Evolutionary conservation across 139 green algal genomes (phyloP).

Genomic region (Astrephomene gubernaculifera): DNA sequence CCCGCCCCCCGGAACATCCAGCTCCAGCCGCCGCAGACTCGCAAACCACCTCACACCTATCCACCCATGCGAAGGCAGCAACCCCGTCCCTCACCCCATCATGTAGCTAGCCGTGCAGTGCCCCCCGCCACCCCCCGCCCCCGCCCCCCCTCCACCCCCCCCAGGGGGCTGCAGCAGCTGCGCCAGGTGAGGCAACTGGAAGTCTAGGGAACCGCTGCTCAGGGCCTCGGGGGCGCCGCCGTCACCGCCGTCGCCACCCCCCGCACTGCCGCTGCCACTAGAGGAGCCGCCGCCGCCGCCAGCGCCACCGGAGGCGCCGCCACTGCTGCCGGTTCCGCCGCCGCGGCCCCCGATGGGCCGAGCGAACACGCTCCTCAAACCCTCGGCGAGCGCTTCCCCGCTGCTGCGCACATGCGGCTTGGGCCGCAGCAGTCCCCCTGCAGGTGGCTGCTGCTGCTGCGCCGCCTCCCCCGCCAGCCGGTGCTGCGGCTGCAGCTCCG

Average conservation of each 20-base stretch:
- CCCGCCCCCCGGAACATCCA: no score
- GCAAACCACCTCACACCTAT: no score
- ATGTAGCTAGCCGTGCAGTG: no score
- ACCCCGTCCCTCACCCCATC: background rate
- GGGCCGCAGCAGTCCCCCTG: background rate
- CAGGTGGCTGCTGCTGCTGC: background rate
- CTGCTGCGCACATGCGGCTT: background rate
- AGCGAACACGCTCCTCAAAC: no score
- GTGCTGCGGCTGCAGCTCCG: slow-evolving; percentile 14
- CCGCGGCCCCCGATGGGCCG: no score
- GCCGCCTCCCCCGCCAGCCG: background rate
- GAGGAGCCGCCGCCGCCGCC: background rate
- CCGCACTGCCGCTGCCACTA: background rate
- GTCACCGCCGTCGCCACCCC: background rate
- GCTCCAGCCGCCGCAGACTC: no score
- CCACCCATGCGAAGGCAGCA: no score
- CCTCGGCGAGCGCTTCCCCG: no score
- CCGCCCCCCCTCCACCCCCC: no score
- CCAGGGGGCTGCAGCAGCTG: background rate
- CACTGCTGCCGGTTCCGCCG: no score
- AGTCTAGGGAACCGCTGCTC: slow-evolving; percentile 18
- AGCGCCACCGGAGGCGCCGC: background rate
- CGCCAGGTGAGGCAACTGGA: background rate
- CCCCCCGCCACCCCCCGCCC: background rate
- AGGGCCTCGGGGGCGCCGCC: background rate